Percentiles rank a stretch among this genome's conserved stretches.
Conservation (phyloP, 768 basidiomycete genomes). For the Suillus decipiens region DNA sequence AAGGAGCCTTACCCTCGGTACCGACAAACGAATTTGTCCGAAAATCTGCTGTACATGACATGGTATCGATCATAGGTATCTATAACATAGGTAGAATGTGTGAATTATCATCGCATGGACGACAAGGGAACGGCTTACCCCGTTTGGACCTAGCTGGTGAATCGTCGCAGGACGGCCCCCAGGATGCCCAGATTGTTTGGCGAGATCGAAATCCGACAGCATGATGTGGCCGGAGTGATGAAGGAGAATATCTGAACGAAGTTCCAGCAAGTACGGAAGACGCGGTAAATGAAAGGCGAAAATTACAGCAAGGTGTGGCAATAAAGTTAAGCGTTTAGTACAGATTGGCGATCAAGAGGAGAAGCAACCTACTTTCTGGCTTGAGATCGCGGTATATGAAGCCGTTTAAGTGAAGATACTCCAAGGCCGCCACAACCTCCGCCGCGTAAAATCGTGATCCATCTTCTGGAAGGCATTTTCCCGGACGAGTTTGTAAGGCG, state of each 20-base stretch:
- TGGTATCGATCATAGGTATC: constrained; percentile 94
- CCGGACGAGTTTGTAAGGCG: constrained; percentile 91
- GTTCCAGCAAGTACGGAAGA: constrained; percentile 12
- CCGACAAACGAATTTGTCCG: constrained; percentile 99
- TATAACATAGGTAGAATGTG: constrained; percentile 34
- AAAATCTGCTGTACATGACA: constrained; percentile 96
- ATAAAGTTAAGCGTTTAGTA: constrained; percentile 14
- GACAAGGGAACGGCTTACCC: constrained; percentile 52
- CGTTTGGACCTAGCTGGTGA: constrained; percentile 82
- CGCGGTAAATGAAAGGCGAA: not conserved
- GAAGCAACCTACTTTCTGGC: constrained; percentile 84
- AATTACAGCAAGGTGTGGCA: constrained; percentile 9
- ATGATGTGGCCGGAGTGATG: constrained; percentile 99
- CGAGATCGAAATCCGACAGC: constrained; percentile 98
- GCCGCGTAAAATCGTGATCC: constrained; percentile 97
- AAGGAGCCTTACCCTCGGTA: constrained; percentile 77
- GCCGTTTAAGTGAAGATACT: constrained; percentile 98
- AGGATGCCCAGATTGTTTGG: constrained; percentile 89
- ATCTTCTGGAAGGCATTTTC: constrained; percentile 96
- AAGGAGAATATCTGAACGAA: constrained; percentile 81
- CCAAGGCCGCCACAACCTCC: constrained; percentile 95
- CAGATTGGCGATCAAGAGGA: constrained; percentile 9
- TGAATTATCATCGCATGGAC: constrained; percentile 7
- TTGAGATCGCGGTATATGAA: constrained; percentile 99
- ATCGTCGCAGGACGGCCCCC: constrained; percentile 87